These are phyloP conservation scores for Chlamydomonas sphaeroides DNA, from an alignment of 139 green algal species.

Conservation along the genomic window DNA sequence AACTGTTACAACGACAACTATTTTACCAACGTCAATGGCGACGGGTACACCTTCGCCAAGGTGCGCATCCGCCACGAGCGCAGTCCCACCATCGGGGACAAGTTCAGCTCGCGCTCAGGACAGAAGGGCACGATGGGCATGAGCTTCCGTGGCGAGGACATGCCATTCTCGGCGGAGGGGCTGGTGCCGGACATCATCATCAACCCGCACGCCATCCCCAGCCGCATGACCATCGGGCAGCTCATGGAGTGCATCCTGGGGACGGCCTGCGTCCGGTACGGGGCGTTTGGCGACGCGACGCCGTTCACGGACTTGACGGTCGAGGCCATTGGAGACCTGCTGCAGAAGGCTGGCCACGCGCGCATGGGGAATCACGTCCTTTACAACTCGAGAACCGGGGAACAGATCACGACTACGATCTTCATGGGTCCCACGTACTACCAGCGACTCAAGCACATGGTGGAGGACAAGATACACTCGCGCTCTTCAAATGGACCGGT, in stretches of 20 bases:
- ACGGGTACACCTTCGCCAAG: conserved; percentile 42
- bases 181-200: conserved; percentile 49
- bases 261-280: background rate
- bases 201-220: conserved; percentile 52
- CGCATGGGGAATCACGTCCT: conserved; percentile 27
- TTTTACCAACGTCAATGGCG: conserved; percentile 29
- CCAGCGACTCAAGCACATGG: conserved; percentile 78
- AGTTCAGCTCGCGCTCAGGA: conserved; percentile 16
- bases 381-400: conserved; percentile 33
- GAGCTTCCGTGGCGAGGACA: conserved; percentile 12
- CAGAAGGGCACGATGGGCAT: conserved; percentile 49
- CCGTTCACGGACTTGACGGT: background rate
- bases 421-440: conserved; percentile 75
- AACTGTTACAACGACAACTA: background rate
- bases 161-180: conserved; percentile 31
- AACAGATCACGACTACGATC: conserved; percentile 25
- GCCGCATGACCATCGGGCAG: conserved; percentile 42
- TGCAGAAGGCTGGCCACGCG: background rate
- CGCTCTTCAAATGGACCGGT: conserved; percentile 51
- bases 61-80: conserved; percentile 14
- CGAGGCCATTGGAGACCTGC: background rate
- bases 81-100: conserved; percentile 17
- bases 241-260: conserved; percentile 42
- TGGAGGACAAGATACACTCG: conserved; percentile 77
- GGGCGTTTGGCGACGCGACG: background rate